Conservation (phyloP, 331 rosid species). For the Erythrophleum ivorense region DNA sequence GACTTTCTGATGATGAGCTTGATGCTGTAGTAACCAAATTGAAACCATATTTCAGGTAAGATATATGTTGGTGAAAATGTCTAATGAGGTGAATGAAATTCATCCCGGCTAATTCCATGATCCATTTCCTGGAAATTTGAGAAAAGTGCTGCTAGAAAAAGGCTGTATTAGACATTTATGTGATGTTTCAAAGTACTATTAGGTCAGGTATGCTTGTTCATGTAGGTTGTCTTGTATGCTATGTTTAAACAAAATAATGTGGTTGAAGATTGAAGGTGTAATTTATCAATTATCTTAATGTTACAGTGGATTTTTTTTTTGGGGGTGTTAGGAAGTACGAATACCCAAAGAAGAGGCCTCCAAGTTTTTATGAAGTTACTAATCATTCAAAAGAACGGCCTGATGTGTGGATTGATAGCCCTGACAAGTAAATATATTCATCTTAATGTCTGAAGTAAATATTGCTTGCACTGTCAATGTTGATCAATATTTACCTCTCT, state of each 20-base stretch:
- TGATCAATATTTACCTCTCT: conserved; percentile 37
- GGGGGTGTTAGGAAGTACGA: conserved; percentile 71
- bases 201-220: conserved; percentile 9
- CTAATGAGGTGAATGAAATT: conserved; percentile 21
- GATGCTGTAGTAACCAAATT: conserved; percentile 81
- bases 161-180: background rate
- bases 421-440: conserved; percentile 71
- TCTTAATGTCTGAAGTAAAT: conserved; percentile 14
- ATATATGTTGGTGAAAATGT: conserved; percentile 29
- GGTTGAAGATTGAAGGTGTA: conserved; percentile 18
- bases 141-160: background rate
- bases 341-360: conserved; percentile 76
- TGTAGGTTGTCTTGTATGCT: background rate
- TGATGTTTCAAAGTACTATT: background rate
- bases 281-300: conserved; percentile 27
- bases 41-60: conserved; percentile 88
- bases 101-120: background rate
- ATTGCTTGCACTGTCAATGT: conserved; percentile 7
- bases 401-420: conserved; percentile 97
- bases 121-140: conserved; percentile 1
- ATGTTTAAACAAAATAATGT: background rate
- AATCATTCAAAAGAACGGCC: conserved; percentile 92
- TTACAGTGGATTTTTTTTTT: conserved; percentile 25
- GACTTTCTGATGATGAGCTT: conserved; percentile 90
- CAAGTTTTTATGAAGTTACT: conserved; percentile 90